Conservation (phyloP, 306 rosid genomes). For the Vigna trinervia region DNA sequence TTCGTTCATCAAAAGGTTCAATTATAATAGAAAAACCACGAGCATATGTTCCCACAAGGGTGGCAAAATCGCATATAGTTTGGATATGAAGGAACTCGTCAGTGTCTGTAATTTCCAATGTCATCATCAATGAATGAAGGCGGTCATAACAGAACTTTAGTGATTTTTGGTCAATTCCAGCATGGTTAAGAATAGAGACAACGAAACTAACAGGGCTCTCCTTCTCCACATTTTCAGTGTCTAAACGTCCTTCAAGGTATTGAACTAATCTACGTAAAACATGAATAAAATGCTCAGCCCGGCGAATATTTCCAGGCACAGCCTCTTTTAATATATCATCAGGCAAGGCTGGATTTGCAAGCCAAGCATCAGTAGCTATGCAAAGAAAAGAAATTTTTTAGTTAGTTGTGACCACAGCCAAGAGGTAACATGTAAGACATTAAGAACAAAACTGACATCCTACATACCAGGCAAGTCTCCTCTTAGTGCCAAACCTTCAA, state of each 20-base stretch:
- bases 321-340: conserved; percentile 97
- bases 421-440: conserved; percentile 5
- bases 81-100: conserved; percentile 92
- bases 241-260: conserved; percentile 87
- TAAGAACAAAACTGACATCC: conserved; percentile 20
- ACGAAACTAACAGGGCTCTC: conserved; percentile 82
- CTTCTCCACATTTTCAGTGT: conserved; percentile 91
- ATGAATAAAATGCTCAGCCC: conserved; percentile 87
- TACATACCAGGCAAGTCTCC: conserved; percentile 81
- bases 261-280: conserved; percentile 88
- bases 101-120: conserved; percentile 90
- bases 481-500: conserved; percentile 92
- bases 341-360: conserved; percentile 92
- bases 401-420: conserved; percentile 14
- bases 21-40: conserved; percentile 93
- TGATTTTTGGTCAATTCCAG: conserved; percentile 95
- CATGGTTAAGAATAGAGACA: conserved; percentile 65
- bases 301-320: conserved; percentile 96
- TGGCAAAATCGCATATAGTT: conserved; percentile 94
- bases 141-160: conserved; percentile 95
- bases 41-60: conserved; percentile 92
- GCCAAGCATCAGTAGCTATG: conserved; percentile 83
- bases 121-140: conserved; percentile 92
- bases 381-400: conserved; percentile 38
- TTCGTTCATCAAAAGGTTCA: conserved; percentile 96